Evolutionary conservation across 139 green algal species (phyloP).

Genomic region (Gonium pectorale): DNA sequence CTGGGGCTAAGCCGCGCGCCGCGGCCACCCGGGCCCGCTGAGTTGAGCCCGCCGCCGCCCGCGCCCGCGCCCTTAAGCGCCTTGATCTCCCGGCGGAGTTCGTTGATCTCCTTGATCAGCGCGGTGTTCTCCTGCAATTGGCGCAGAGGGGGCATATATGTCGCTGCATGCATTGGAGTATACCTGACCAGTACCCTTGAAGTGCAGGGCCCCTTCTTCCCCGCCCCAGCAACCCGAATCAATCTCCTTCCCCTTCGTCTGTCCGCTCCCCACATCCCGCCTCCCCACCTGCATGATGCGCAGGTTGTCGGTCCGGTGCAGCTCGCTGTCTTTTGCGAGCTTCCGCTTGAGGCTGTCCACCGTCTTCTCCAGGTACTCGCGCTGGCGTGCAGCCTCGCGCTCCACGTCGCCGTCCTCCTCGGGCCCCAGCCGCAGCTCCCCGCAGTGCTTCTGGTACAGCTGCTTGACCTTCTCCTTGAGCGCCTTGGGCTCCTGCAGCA

Average conservation of each 20-base stretch:
- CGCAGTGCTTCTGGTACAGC: slow-evolving; percentile 85
- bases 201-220: too few relatives aligned
- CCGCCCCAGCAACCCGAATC: too few relatives aligned
- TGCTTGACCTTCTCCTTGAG: slow-evolving; percentile 86
- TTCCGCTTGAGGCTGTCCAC: slow-evolving; percentile 78
- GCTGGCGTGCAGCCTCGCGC: slow-evolving; percentile 71
- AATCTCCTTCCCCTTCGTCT: too few relatives aligned
- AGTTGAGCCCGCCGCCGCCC: background rate
- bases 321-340: slow-evolving; percentile 80
- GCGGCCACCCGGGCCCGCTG: too few relatives aligned
- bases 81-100: slow-evolving; percentile 86
- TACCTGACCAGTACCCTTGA: too few relatives aligned
- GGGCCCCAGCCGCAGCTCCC: slow-evolving; percentile 31
- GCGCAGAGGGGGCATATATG: too few relatives aligned
- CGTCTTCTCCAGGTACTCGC: slow-evolving; percentile 86
- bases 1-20: too few relatives aligned
- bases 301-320: slow-evolving; percentile 77
- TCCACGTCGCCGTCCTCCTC: slow-evolving; percentile 74
- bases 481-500: slow-evolving; percentile 79
- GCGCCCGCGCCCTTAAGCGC: slow-evolving; percentile 24
- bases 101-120: slow-evolving; percentile 93
- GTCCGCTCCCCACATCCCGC: background rate
- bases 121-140: slow-evolving; percentile 79
- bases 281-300: slow-evolving; percentile 73
- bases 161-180: too few relatives aligned